A percentile compares a stretch with the other conserved stretches of the same genome.
Conservation (phyloP, 345 rosid species). For the Laguncularia racemosa region DNA sequence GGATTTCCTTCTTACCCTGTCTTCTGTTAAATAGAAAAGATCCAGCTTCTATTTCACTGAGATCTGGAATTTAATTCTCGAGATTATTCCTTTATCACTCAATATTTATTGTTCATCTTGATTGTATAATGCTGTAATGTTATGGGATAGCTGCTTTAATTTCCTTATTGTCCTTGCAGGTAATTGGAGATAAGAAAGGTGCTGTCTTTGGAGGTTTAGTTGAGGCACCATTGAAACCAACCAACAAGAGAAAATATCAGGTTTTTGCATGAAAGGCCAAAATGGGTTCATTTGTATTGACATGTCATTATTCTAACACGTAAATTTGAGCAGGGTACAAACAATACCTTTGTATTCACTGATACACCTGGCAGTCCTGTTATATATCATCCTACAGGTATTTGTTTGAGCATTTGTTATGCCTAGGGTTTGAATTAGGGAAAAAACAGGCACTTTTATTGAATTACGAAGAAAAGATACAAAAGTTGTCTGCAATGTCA, state of each 20-base stretch:
- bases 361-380: constrained; percentile 54
- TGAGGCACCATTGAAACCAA: constrained; percentile 82
- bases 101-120: too few species aligned
- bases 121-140: too few species aligned
- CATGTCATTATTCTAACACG: constrained; percentile 5
- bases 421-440: too few species aligned
- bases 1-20: too few species aligned
- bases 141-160: not conserved
- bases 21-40: too few species aligned
- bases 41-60: too few species aligned
- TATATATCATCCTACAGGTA: constrained; percentile 85
- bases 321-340: constrained; percentile 61
- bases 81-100: too few species aligned
- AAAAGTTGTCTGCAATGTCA: too few species aligned
- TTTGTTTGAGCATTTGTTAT: not conserved
- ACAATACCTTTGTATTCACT: constrained; percentile 86
- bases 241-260: constrained; percentile 79
- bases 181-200: constrained; percentile 86
- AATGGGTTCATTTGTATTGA: constrained; percentile 1
- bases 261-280: constrained; percentile 21
- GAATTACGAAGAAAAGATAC: too few species aligned
- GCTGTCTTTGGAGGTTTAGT: constrained; percentile 94
- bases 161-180: constrained; percentile 31
- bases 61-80: too few species aligned
- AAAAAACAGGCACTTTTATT: too few species aligned